These are phyloP conservation scores for Globisporangium mamillatum DNA, from an alignment of 352 stramenopile genomes.

Conservation along the genomic window DNA sequence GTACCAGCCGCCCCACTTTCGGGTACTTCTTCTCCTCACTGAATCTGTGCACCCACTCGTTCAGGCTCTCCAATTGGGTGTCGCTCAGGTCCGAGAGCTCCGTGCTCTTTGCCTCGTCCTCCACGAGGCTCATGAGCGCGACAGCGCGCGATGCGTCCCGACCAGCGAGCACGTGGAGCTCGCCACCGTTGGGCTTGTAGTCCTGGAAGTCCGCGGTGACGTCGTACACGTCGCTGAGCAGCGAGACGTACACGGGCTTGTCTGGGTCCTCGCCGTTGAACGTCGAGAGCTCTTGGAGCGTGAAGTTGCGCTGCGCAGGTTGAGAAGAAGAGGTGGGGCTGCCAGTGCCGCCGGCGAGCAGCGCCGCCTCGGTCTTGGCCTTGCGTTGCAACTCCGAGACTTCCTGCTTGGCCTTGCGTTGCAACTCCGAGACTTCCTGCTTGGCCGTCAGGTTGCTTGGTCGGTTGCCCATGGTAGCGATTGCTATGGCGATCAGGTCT, in stretches of 20 bases:
- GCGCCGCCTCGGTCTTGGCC: constrained; percentile 1
- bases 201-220: constrained; percentile 82
- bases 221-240: constrained; percentile 93
- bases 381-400: constrained; percentile 3
- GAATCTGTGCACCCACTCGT: constrained; percentile 88
- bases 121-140: constrained; percentile 83
- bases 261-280: constrained; percentile 80
- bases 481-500: too few species aligned
- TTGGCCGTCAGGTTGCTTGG: constrained; percentile 56
- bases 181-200: constrained; percentile 83
- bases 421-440: background rate
- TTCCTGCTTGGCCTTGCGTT: background rate
- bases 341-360: background rate
- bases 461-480: constrained; percentile 64
- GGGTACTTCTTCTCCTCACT: constrained; percentile 84
- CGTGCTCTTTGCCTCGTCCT: constrained; percentile 55
- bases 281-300: constrained; percentile 61
- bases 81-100: constrained; percentile 44
- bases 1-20: constrained; percentile 87
- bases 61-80: constrained; percentile 28
- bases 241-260: constrained; percentile 89
- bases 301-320: constrained; percentile 52
- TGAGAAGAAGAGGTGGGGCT: background rate
- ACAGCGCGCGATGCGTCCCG: constrained; percentile 89
- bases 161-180: constrained; percentile 85